Evolutionary conservation across 1,139 yeast genomes (phyloP), one percentile per base, ranked within the genome.

Genomic region (Lodderomyces beijingensis): DNA sequence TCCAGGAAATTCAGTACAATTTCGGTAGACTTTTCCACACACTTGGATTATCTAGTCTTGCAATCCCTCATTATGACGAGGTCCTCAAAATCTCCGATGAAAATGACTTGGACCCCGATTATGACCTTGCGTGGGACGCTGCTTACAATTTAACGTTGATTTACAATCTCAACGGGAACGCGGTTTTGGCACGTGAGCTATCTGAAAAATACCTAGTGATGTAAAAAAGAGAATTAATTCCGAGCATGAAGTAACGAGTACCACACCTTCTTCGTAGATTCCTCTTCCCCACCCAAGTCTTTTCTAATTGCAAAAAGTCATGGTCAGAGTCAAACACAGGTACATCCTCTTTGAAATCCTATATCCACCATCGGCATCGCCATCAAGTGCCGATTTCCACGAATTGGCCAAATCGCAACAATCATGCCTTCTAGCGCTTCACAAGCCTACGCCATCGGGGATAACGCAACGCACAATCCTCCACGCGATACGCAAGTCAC

Each of bases 271-370:
- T 19, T 19, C n/a, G 22, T 19, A 19, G n/a, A 19, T 19, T 9
- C 22, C 22, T 19, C 22, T 19, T 9, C n/a, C 22, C n/a, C 22
- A 9, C n/a, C 22, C 22, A 19, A n/a, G n/a, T n/a, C n/a, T n/a
- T n/a, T n/a, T n/a, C n/a, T n/a, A n/a, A n/a, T n/a, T n/a, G n/a
- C n/a, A n/a, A n/a, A n/a, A n/a, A n/a, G 16, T 17, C 20, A 88
- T 89, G 97, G 97, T 89, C 16, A 73, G 97, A 49, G 66, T 88
- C 29, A 89, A 89, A 55, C 81, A 88, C 20, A 64, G 97, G 44
- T 89, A 89, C 50, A 67, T 89, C 16, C 65, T 88, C 7, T 87
- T 89, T 52, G 95, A 88, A 43, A 59, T 89, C 1, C 55, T 85
- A 10, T 79, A 79, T 42, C 95, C 95, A 0, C 74, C 72, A 0